Conservation (phyloP, 257 asterid species). For the Phtheirospermum japonicum region DNA sequence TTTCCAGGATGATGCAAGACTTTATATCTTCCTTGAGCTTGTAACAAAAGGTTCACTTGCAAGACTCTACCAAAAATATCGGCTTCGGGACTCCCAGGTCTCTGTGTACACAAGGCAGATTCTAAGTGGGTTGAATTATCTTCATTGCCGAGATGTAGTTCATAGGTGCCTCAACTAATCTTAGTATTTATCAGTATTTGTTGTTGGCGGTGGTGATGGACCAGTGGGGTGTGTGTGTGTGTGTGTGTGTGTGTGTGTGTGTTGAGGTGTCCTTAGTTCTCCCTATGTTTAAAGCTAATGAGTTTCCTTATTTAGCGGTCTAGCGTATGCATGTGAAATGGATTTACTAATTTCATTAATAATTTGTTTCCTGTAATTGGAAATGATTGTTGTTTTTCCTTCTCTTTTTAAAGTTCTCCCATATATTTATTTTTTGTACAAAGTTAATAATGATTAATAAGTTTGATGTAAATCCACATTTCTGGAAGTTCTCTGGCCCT, state of each 20-base stretch:
- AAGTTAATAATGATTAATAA: conserved; percentile 15
- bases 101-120: conserved; percentile 64
- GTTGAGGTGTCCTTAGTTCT: conserved; percentile 9
- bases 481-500: conserved; percentile 11
- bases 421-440: not conserved
- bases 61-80: conserved; percentile 44
- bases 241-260: not conserved
- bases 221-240: not conserved
- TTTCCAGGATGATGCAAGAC: conserved; percentile 46
- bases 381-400: not conserved
- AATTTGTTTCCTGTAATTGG: not conserved
- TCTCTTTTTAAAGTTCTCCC: conserved; percentile 15
- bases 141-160: conserved; percentile 53
- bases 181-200: not conserved
- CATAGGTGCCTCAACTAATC: conserved; percentile 47
- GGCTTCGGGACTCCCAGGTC: conserved; percentile 55
- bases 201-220: not conserved
- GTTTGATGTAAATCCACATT: conserved; percentile 5
- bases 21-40: conserved; percentile 63
- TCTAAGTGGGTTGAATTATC: conserved; percentile 57
- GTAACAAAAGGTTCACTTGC: conserved; percentile 62
- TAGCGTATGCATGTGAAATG: conserved; percentile 15
- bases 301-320: not conserved
- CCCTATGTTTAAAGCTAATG: not conserved
- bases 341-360: conserved; percentile 12